Evolutionary conservation across 208 protist genomes (phyloP), one percentile per base, ranked within the genome.

Genomic region (Leishmania martiniquensis): DNA sequence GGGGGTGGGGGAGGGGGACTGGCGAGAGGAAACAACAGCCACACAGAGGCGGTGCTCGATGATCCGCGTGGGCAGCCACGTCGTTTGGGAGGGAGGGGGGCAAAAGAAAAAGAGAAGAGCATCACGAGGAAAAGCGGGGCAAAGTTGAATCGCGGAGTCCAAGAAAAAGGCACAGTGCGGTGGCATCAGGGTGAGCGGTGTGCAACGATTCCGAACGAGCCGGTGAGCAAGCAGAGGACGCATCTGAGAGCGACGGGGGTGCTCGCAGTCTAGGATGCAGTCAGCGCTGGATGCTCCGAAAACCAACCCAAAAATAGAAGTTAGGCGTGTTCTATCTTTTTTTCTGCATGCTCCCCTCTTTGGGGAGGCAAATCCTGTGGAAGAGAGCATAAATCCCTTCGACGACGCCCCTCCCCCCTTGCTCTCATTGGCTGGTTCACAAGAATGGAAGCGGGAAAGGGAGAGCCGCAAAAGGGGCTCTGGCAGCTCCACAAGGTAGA

Each of bases 11-110:
- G 37, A 51, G 51, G 25, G 51, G 42, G 22, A 17, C 39, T 47
- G 34, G 65, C 51, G 10, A 85, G 5, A 71, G 44, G 22, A 63
- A 84, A 77, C 17, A 76, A 42, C 60, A 57, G 65, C 15, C 60
- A 62, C 5, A 29, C 37, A 47, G 44, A 51, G 73, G 12, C 4
- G 32, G 68, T 9, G 63, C 2, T 32, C 4, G 29, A 2, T 37
- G n/a, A 44, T 55, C 44, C 13, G 60, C 4, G 25, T 22, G 22
- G 49, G 20, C 15, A 15, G 6, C 9, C 4, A 25, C 13, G 63
- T 20, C 29, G 42, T 37, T 5, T 3, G 2, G 44, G 37, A 22
- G 34, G 44, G 13, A 15, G 34, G 15, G 47, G 29, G 47, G 6
- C 45, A 25, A 54, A 42, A 20, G 9, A 12, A 54, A n/a, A 71